Evolutionary conservation across 495 filamentous ascomycete species (phyloP).

Genomic region (Staphylotrichum longicolle): DNA sequence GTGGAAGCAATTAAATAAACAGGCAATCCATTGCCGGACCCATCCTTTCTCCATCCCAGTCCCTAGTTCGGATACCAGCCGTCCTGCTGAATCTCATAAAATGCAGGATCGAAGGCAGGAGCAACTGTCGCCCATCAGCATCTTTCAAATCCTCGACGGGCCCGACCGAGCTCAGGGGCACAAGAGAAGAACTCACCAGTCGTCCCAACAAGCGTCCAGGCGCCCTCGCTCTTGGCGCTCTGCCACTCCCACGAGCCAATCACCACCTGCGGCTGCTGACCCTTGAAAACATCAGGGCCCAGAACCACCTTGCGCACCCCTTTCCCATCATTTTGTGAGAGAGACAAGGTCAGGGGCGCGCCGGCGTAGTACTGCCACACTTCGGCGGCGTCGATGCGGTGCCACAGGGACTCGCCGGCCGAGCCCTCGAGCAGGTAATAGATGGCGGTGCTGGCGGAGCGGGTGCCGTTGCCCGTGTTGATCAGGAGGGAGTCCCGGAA

Average conservation of each 20-base stretch:
- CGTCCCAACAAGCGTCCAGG: slow-evolving; percentile 50
- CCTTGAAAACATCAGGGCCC: slow-evolving; percentile 41
- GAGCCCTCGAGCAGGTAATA: slow-evolving; percentile 50
- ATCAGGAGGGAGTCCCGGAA: slow-evolving; percentile 39
- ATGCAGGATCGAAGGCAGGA: too few relatives aligned
- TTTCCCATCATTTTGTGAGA: slow-evolving; percentile 39
- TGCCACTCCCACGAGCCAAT: slow-evolving; percentile 45
- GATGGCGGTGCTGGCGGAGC: slow-evolving; percentile 48
- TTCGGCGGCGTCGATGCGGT: slow-evolving; percentile 48
- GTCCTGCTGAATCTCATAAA: too few relatives aligned
- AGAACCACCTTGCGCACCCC: slow-evolving; percentile 32
- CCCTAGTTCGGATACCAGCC: too few relatives aligned
- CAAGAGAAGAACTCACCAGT: slow-evolving; percentile 34
- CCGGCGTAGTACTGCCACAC: slow-evolving; percentile 54
- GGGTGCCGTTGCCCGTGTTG: slow-evolving; percentile 22
- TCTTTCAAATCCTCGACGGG: too few relatives aligned
- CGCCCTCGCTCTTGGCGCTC: slow-evolving; percentile 40
- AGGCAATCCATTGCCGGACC: too few relatives aligned
- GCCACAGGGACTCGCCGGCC: slow-evolving; percentile 43
- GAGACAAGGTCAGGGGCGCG: slow-evolving; percentile 43
- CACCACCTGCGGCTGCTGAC: slow-evolving; percentile 44
- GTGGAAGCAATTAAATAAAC: too few relatives aligned
- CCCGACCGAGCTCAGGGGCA: too few relatives aligned
- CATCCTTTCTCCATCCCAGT: too few relatives aligned
- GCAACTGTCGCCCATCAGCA: too few relatives aligned